A percentile compares a stretch with the other conserved stretches of the same genome.
Evolutionary conservation across 2,329 filamentous ascomycete genomes (phyloP).

Genomic region (Cercospora janseana): DNA sequence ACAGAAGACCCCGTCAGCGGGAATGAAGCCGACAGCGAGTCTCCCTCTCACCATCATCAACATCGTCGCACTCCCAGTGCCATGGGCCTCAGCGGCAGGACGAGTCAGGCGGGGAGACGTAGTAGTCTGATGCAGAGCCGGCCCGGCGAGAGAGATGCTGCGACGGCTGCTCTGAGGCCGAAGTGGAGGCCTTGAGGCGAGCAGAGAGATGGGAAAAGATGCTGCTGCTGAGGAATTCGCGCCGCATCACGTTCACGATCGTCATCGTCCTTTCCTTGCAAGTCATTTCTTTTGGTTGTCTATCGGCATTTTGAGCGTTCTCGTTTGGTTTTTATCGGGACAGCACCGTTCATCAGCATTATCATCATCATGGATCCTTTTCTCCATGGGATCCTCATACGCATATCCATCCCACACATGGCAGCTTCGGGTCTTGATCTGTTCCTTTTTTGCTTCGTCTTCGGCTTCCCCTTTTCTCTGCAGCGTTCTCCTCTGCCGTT

Average conservation of each 20-base stretch:
- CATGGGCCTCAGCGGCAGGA: conserved; percentile 21
- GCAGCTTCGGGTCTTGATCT: no score
- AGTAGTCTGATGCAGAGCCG: conserved; percentile 23
- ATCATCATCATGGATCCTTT: no score
- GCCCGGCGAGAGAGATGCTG: conserved; percentile 12
- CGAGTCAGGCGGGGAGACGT: conserved; percentile 25
- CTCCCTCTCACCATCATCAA: conserved; percentile 24
- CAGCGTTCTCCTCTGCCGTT: no score
- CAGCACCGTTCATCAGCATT: no score
- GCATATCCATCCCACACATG: no score
- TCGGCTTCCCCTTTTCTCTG: no score
- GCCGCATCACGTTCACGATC: background rate
- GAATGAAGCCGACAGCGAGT: conserved; percentile 35
- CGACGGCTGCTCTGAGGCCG: conserved; percentile 18
- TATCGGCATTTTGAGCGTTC: no score
- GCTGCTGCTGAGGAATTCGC: no score
- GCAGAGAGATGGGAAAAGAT: no score
- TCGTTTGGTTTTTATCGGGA: no score
- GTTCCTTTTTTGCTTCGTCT: no score
- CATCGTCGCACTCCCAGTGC: conserved; percentile 24
- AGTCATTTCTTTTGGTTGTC: background rate
- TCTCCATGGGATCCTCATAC: no score
- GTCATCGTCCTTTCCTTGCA: background rate
- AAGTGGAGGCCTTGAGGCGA: conserved; percentile 24
- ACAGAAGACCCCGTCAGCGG: conserved; percentile 23